Evolutionary conservation across 768 basidiomycete genomes (phyloP).

Genomic region (Strobilomyces confusus): DNA sequence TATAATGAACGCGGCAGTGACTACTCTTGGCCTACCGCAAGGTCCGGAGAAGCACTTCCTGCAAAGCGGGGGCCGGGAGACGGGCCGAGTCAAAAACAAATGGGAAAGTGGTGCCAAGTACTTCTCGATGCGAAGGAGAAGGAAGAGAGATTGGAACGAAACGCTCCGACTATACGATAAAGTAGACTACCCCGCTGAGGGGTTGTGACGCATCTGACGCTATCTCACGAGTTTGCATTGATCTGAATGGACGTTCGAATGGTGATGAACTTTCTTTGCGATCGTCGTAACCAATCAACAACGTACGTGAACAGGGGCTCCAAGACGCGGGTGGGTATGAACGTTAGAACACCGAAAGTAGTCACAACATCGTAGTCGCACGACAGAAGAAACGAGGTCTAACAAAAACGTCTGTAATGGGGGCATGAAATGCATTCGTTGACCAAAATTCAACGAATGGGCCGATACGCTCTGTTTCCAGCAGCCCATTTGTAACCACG

Average conservation of each 20-base stretch:
- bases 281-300: background rate
- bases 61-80: slow-evolving; percentile 56
- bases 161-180: slow-evolving; percentile 33
- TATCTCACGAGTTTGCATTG: background rate
- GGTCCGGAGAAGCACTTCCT: slow-evolving; percentile 58
- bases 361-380: background rate
- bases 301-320: background rate
- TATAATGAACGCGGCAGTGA: slow-evolving; percentile 60
- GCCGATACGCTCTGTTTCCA: slow-evolving; percentile 63
- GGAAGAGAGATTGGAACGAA: slow-evolving; percentile 83
- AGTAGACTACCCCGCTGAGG: slow-evolving; percentile 70
- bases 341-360: background rate
- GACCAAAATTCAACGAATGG: slow-evolving; percentile 22
- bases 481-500: slow-evolving; percentile 65
- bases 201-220: slow-evolving; percentile 6
- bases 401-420: background rate
- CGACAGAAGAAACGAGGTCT: background rate
- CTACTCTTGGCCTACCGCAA: slow-evolving; percentile 55
- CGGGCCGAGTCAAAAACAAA: slow-evolving; percentile 48
- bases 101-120: slow-evolving; percentile 76
- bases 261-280: background rate
- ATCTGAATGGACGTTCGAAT: background rate
- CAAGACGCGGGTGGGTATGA: slow-evolving; percentile 10
- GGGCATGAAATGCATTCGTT: background rate
- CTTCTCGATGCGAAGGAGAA: slow-evolving; percentile 59